These are phyloP conservation scores for Podaxis pistillaris DNA, from an alignment of 768 basidiomycete genomes.

Conservation along the genomic window DNA sequence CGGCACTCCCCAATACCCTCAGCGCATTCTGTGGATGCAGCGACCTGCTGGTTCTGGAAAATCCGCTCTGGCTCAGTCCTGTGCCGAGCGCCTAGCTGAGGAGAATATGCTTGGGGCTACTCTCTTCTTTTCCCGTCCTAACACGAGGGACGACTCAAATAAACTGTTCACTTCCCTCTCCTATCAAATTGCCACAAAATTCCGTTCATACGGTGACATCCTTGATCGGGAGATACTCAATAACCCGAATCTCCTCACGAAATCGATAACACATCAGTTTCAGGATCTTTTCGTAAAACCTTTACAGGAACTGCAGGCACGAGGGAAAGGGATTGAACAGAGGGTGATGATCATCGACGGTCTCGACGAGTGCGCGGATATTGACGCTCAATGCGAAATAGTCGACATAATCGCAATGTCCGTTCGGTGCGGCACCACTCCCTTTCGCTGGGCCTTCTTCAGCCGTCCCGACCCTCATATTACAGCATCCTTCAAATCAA, in stretches of 20 bases:
- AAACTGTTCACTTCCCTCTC: background rate
- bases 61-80: background rate
- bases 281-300: background rate
- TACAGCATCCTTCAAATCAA: background rate
- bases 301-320: background rate
- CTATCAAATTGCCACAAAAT: background rate
- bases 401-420: background rate
- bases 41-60: slow-evolving; percentile 2
- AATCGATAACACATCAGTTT: background rate
- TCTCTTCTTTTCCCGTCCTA: slow-evolving; percentile 6
- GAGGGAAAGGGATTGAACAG: background rate
- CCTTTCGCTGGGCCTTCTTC: background rate
- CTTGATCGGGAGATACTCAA: background rate
- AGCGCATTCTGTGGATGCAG: background rate
- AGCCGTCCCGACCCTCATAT: slow-evolving; percentile 5
- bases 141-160: background rate
- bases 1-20: background rate
- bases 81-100: background rate
- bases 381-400: background rate
- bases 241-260: background rate
- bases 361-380: slow-evolving; percentile 13
- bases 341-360: slow-evolving; percentile 14
- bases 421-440: background rate
- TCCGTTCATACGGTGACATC: background rate
- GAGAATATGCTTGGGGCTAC: background rate